Percentiles rank a stretch among this genome's conserved stretches.
Evolutionary conservation across 164 flowering plant genomes (phyloP).

Genomic region (Tetrastigma voinierianum): DNA sequence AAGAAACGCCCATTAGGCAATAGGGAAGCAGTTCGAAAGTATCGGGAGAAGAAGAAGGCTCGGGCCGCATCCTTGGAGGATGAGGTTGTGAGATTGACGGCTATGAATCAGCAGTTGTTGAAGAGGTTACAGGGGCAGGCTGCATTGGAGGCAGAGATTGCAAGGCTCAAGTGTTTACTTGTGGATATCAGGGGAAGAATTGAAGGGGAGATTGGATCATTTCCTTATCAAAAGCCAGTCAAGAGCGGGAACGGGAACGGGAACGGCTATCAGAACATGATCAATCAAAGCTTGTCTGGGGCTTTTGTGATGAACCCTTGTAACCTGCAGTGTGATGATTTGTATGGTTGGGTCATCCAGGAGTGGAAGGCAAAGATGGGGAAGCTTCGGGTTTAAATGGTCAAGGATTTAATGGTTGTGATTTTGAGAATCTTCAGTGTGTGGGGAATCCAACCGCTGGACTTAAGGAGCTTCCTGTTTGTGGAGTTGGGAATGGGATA

Average conservation of each 20-base stretch:
- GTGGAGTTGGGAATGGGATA: conserved; percentile 31
- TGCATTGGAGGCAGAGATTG: conserved; percentile 79
- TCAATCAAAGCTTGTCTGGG: conserved; percentile 25
- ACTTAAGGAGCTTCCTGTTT: conserved; percentile 35
- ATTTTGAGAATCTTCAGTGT: conserved; percentile 64
- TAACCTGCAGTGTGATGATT: conserved; percentile 71
- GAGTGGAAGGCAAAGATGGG: conserved; percentile 34
- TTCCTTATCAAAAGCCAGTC: conserved; percentile 68
- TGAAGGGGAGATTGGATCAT: conserved; percentile 96
- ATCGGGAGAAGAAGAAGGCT: conserved; percentile 95
- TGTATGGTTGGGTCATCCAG: conserved; percentile 62
- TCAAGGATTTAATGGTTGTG: conserved; percentile 58
- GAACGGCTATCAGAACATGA: conserved; percentile 17
- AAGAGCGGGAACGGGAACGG: neutral
- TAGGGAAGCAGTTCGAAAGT: conserved; percentile 93
- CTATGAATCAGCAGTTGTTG: conserved; percentile 75
- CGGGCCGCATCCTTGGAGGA: conserved; percentile 84
- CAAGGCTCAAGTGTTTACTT: conserved; percentile 90
- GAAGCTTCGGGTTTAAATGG: conserved; percentile 36
- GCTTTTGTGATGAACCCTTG: conserved; percentile 66
- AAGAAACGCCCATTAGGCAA: conserved; percentile 83
- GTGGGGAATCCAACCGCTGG: conserved; percentile 31
- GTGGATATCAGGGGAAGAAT: conserved; percentile 95
- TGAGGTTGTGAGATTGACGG: conserved; percentile 69
- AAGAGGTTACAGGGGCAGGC: conserved; percentile 89